These are phyloP conservation scores for Candida sakaeoensis DNA, from an alignment of 805 yeast species.

Conservation along the genomic window DNA sequence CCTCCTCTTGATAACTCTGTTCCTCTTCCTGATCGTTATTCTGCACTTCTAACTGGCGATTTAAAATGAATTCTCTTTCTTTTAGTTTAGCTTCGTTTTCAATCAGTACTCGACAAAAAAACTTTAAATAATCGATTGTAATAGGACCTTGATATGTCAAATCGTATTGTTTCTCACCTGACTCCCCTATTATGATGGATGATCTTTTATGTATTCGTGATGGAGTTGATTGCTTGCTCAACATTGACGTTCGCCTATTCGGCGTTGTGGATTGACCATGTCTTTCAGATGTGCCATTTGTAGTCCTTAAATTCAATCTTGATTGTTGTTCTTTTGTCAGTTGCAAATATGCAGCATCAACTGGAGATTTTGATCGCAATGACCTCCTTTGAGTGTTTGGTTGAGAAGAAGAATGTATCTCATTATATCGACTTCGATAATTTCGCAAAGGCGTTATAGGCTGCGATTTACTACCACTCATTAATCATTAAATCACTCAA, in stretches of 20 bases:
- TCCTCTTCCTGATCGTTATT: slow-evolving; percentile 10
- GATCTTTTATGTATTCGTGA: slow-evolving; percentile 17
- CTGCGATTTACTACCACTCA: slow-evolving; percentile 7
- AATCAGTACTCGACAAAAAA: slow-evolving; percentile 28
- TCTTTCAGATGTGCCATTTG: background rate
- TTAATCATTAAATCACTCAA: no score
- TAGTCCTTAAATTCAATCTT: background rate
- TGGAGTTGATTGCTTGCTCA: slow-evolving; percentile 2
- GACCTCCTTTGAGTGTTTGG: background rate
- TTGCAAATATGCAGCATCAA: slow-evolving; percentile 2
- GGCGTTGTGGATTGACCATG: background rate
- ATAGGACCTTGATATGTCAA: slow-evolving; percentile 33
- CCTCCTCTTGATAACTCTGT: slow-evolving; percentile 10
- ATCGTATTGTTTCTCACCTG: slow-evolving; percentile 24
- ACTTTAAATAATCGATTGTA: slow-evolving; percentile 34
- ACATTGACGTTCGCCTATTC: background rate
- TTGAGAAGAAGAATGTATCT: background rate
- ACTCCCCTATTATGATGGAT: slow-evolving; percentile 20
- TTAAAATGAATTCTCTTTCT: background rate
- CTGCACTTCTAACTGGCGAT: slow-evolving; percentile 8
- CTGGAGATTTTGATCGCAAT: background rate
- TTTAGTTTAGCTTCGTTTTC: slow-evolving; percentile 2
- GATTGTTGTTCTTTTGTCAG: slow-evolving; percentile 11
- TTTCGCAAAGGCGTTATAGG: slow-evolving; percentile 7
- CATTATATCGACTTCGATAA: background rate